These are phyloP conservation scores for Saccharomycopsis hybrid DNA, from an alignment of 1,139 yeast genomes.

Conservation along the genomic window DNA sequence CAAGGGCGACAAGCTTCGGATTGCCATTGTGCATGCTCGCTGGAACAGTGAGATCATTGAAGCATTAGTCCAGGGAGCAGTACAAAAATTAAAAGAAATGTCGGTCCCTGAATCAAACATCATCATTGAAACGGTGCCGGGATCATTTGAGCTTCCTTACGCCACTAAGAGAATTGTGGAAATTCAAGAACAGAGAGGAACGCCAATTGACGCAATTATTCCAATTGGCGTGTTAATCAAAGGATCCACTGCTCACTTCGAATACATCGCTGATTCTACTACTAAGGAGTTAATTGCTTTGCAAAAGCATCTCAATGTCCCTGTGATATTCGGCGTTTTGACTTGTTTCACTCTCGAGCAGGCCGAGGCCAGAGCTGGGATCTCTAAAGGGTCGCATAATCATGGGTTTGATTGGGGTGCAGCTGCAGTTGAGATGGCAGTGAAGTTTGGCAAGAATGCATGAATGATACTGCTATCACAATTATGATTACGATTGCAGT, in stretches of 20 bases:
- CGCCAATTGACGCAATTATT: constrained; percentile 74
- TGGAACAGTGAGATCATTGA: constrained; percentile 82
- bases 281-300: constrained; percentile 80
- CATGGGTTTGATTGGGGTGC: constrained; percentile 99
- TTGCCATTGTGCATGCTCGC: constrained; percentile 91
- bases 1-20: constrained; percentile 58
- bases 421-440: constrained; percentile 96
- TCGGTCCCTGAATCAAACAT: constrained; percentile 78
- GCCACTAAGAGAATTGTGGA: constrained; percentile 51
- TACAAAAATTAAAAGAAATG: constrained; percentile 47
- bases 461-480: no score
- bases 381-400: constrained; percentile 66
- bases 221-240: constrained; percentile 93
- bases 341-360: constrained; percentile 93
- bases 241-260: constrained; percentile 97
- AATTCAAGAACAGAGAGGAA: constrained; percentile 38
- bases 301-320: constrained; percentile 64
- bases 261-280: constrained; percentile 88
- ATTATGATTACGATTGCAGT: no score
- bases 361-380: constrained; percentile 91
- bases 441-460: constrained; percentile 33
- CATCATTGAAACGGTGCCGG: constrained; percentile 80
- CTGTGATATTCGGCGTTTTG: constrained; percentile 87
- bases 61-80: constrained; percentile 75
- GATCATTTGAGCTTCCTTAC: constrained; percentile 87